Evolutionary conservation across 2,329 filamentous ascomycete genomes (phyloP).

Genomic region (Claviceps paspali): DNA sequence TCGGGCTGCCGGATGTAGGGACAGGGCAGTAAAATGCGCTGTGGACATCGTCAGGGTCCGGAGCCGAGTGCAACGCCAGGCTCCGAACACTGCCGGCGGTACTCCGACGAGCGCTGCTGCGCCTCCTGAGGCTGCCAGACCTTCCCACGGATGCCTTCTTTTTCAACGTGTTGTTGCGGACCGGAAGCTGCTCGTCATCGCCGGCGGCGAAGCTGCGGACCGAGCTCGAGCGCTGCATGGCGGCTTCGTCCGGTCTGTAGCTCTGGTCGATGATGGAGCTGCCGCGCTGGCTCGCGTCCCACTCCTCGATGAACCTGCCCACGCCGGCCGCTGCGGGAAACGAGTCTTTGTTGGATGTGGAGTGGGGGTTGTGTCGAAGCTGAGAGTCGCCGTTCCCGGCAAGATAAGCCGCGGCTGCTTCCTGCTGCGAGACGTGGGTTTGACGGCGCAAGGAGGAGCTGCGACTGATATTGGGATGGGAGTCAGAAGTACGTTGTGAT

Average conservation of each 20-base stretch:
- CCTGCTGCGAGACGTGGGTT: conserved; percentile 6
- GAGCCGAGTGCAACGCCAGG: conserved; percentile 53
- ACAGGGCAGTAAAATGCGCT: conserved; percentile 85
- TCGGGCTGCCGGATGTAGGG: conserved; percentile 74
- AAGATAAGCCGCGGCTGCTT: conserved; percentile 6
- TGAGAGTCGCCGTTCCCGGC: conserved; percentile 2
- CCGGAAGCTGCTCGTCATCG: conserved; percentile 26
- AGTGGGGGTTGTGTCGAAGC: conserved; percentile 9
- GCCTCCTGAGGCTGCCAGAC: conserved; percentile 58
- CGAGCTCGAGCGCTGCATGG: conserved; percentile 47
- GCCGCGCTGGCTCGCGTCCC: conserved; percentile 53
- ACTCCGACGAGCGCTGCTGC: conserved; percentile 67
- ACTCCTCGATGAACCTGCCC: conserved; percentile 53
- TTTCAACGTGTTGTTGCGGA: conserved; percentile 59
- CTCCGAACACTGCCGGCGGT: conserved; percentile 79
- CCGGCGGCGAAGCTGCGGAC: conserved; percentile 37
- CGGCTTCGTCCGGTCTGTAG: conserved; percentile 10
- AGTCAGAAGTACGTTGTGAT: conserved; percentile 8
- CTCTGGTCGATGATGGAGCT: conserved; percentile 44
- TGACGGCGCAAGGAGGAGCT: conserved; percentile 3
- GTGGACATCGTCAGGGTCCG: conserved; percentile 54
- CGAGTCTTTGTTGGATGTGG: neutral
- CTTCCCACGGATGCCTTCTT: conserved; percentile 73
- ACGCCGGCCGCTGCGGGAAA: conserved; percentile 2
- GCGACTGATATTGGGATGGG: conserved; percentile 5